phyloP scores from a whole-genome alignment of 2,329 filamentous ascomycete species.

The Dactylellina parvicollis region DNA sequence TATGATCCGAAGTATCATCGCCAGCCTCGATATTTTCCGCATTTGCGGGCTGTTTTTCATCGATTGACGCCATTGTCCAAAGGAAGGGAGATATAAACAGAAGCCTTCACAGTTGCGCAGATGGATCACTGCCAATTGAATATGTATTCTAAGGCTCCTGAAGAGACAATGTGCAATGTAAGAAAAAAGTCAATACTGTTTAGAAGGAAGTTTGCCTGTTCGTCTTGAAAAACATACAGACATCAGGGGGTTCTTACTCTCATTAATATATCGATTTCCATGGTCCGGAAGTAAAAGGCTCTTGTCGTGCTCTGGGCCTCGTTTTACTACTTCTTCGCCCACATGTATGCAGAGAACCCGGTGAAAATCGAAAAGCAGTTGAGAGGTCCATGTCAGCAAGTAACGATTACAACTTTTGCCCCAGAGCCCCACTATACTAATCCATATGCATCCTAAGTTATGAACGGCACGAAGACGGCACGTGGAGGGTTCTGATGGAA shows the following conservation, averaged over 20 bases:
- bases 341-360: background rate
- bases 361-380: conserved; percentile 1
- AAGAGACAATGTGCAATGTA: no score
- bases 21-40: conserved; percentile 32
- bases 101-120: no score
- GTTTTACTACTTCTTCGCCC: no score
- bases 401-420: conserved; percentile 12
- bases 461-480: conserved; percentile 24
- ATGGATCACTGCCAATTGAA: no score
- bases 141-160: no score
- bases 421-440: conserved; percentile 34
- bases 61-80: conserved; percentile 23
- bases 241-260: no score
- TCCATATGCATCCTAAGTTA: conserved; percentile 3
- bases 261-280: no score
- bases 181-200: no score
- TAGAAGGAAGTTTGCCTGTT: no score
- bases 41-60: conserved; percentile 28
- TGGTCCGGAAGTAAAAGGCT: no score
- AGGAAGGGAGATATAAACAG: no score
- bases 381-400: conserved; percentile 1
- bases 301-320: background rate
- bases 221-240: no score
- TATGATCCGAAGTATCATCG: conserved; percentile 26
- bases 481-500: background rate